Base-by-base conservation (phyloP, 83 land plant genomes). In the Diphasiastrum complanatum region DNA sequence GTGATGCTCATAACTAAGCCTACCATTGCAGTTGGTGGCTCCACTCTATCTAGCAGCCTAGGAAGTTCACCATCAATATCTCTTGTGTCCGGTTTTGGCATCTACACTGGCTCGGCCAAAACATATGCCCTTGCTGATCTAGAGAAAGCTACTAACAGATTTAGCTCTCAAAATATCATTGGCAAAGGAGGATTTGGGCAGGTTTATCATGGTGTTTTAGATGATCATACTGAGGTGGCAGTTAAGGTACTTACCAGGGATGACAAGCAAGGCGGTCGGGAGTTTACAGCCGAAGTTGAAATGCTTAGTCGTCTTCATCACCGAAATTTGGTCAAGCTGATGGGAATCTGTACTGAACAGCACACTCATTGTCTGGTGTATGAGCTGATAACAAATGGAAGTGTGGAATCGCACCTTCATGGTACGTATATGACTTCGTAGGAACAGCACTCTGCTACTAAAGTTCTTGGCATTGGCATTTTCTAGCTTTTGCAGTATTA, bases 101-200 rank as follows among this genome's bases (percentile, higher is more conserved):
- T 83, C 37, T 87, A 79, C 47, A 75, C 80, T 14, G 81, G 80
- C 50, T 57, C 85, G 24, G 86, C 89, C 2, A 87, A 82, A 63
- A 75, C 74, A 12, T 82, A 82, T 60, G 72, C 63, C 22, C 30
- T 75, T 20, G 63, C 57, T 11, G 89, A 84, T 48, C 65, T 87
- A 11, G 81, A 85, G 56, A 79, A 54, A 54, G 81, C 91, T 27
- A 87, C 95, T 18, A 66, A 78, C 50, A 70, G 62, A 22, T 85
- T 87, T 48, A 73, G 78, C 56, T 20, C 76, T 40, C 71, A 88
- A n/a, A 77, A 80, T 41, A 52, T 87, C 22, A 60, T 87, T 41
- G 95, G 95, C 33, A 86, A 87, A 73, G 95, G 90, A 23, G 90
- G 95, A 24, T 86, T 86, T 71, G 91, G 91, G 35, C 70, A 76